Base-by-base conservation (phyloP, 2,329 filamentous ascomycete genomes). In the Aureobasidium leucospermi region DNA sequence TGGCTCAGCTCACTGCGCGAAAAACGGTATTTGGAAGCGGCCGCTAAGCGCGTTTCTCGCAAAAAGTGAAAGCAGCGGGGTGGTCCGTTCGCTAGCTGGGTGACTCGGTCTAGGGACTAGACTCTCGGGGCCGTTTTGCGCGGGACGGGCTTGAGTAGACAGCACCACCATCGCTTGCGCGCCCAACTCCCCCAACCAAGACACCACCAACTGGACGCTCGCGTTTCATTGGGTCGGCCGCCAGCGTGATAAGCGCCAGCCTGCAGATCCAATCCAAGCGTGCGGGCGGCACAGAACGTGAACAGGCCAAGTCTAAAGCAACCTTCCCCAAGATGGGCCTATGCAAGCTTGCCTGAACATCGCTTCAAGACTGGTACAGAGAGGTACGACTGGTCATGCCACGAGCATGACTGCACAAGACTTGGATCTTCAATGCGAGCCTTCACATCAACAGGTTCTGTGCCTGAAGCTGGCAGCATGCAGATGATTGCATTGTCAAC, bases 1-100 rank as follows among this genome's bases (percentile, higher is more conserved):
- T 11, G 41, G 15, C 29, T 58, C 55, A 58, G 55, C 55, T 58
- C n/a, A 13, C 55, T 47, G 55, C 34, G 55, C 42, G 58, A 31
- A 23, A 53, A 59, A 59, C 58, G 48, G 29, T 59, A 59, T 59
- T 59, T 59, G 58, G 58, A 59, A 59, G 58, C 58, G 58, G 47
- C 39, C 58, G 48, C 58, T 59, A 59, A 53, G 47, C 58, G 48
- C 46, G 46, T 59, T 59, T 59, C 57, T 59, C 45, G 46, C 56
- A 34, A 41, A 51, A 42, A 48, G 36, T 29, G 48, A 52, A 52
- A 49, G 57, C 45, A 51, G 46, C 57, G 57, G 16, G 31, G 39
- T 59, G 58, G 58, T 59, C 58, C 23, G 58, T 59, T 23, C 32
- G 19, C 41, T 4, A 36, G 36, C 29, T 46, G 56, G 56, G 46